These are phyloP conservation scores for Larix kaempferi DNA, from an alignment of 75 land plant species.

Conservation along the genomic window DNA sequence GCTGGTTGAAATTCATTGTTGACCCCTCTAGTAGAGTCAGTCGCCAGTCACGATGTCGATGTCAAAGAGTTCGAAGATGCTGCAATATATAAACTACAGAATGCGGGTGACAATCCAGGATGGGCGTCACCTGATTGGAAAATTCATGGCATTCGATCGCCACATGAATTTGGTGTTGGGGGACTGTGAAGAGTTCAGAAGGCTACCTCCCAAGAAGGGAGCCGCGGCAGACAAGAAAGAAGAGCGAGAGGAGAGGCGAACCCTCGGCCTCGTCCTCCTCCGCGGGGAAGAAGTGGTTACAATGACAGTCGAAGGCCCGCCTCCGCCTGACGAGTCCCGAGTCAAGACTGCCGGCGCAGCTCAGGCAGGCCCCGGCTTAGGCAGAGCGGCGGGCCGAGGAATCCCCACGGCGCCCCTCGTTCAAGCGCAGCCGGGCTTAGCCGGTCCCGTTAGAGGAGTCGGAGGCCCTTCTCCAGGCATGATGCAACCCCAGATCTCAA, in stretches of 20 bases:
- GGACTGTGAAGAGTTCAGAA: slow-evolving; percentile 95
- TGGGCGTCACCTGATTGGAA: slow-evolving; percentile 89
- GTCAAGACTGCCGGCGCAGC: slow-evolving; percentile 52
- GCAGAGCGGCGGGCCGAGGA: slow-evolving; percentile 90
- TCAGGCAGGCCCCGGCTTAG: slow-evolving; percentile 75
- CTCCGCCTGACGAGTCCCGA: slow-evolving; percentile 75
- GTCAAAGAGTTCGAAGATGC: slow-evolving; percentile 90
- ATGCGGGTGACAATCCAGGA: slow-evolving; percentile 98
- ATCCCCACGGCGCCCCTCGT: slow-evolving; percentile 71
- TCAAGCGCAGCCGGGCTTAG: slow-evolving; percentile 88
- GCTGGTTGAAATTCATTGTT: no score
- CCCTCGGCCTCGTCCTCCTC: slow-evolving; percentile 88
- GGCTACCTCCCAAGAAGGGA: slow-evolving; percentile 73
- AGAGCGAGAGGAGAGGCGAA: slow-evolving; percentile 89
- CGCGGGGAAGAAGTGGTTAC: slow-evolving; percentile 96
- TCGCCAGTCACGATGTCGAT: slow-evolving; percentile 42
- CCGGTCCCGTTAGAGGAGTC: slow-evolving; percentile 87
- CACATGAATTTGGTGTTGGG: slow-evolving; percentile 98
- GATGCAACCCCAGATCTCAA: slow-evolving; percentile 92
- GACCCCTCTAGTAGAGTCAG: no score
- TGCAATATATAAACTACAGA: slow-evolving; percentile 88
- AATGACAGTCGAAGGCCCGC: slow-evolving; percentile 97
- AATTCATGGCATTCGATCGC: slow-evolving; percentile 99
- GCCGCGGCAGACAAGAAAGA: slow-evolving; percentile 14
- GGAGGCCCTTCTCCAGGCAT: slow-evolving; percentile 95